These are phyloP conservation scores for Fusarium pseudograminearum DNA, from an alignment of 2,329 filamentous ascomycete species.

Conservation along the genomic window DNA sequence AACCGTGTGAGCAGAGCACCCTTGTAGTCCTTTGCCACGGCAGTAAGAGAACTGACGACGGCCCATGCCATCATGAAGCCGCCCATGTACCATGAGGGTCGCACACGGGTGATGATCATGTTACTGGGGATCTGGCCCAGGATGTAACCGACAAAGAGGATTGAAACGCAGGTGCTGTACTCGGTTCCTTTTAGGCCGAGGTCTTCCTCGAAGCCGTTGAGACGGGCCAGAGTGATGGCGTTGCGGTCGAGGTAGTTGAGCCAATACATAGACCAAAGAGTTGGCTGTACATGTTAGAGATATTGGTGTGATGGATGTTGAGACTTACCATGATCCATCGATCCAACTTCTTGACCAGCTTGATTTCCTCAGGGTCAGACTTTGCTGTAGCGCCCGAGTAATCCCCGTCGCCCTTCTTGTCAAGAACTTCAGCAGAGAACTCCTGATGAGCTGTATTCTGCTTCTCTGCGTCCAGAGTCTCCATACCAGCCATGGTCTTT, in stretches of 20 bases:
- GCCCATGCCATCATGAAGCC: conserved; percentile 55
- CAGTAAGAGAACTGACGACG: conserved; percentile 56
- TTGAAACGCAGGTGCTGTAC: conserved; percentile 53
- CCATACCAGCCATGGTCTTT: conserved; percentile 13
- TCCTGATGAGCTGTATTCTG: conserved; percentile 36
- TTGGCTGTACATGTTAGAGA: conserved; percentile 43
- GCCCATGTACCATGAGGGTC: conserved; percentile 60
- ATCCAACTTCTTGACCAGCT: conserved; percentile 38
- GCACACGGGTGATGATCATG: conserved; percentile 56
- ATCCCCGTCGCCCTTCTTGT: conserved; percentile 37
- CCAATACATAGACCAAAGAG: conserved; percentile 57
- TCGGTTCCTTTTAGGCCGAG: conserved; percentile 58
- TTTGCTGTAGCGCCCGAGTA: conserved; percentile 40
- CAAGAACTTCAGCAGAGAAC: conserved; percentile 34
- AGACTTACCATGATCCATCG: conserved; percentile 35
- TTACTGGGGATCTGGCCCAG: conserved; percentile 55
- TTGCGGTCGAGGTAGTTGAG: conserved; percentile 62
- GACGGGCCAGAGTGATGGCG: conserved; percentile 67
- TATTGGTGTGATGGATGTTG: fast-evolving
- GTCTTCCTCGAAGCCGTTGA: conserved; percentile 67
- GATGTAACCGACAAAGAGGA: conserved; percentile 55
- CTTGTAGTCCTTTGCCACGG: conserved; percentile 56
- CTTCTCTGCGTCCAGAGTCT: conserved; percentile 36
- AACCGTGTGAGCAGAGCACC: conserved; percentile 58
- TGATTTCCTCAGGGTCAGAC: conserved; percentile 40